Evolutionary conservation across 2,329 filamentous ascomycete species (phyloP), one percentile per base, ranked within the genome.

Genomic region (Penicillium italicum): DNA sequence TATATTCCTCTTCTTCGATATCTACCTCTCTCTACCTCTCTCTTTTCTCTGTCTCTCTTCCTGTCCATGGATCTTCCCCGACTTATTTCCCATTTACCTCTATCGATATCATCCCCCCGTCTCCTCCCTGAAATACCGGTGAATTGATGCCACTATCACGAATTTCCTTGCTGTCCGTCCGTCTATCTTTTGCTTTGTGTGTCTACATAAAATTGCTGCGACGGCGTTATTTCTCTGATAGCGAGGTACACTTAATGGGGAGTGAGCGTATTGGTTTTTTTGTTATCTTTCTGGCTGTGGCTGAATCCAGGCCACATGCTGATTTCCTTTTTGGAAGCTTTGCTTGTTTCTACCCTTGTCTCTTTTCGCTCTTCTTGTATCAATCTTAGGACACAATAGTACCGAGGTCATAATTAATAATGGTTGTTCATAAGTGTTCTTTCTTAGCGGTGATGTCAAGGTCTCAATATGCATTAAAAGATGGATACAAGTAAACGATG

Each of bases 101-200:
- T 22, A 41, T 42, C 14, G 41, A 24, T 44, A 43, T 33, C 44
- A 28, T 44, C 53, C 37, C 51, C 42, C 48, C 48, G 38, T 26
- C 37, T 33, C 24, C 24, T n/a, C 40, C 33, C 46, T 30, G 34
- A 47, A 50, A 55, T 50, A 41, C 49, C 44, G 55, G 61, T 50
- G 48, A 40, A 31, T 55, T 61, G 48, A 65, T 57, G 58, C 45
- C 52, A 56, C 28, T 44, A 28, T 51, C 55, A 64, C 62, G 62
- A 63, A 62, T 66, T 55, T 66, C 57, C 50, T 65, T 63, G 28
- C 18, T 49, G 34, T 37, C 42, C 44, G 9, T 31, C 11, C 45
- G 14, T 41, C 33, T 28, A 14, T 28, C 24, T 33, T 7, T 54
- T 49, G 44, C 36, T 47, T 45, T 28, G 16, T 34, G 20, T 22